Base-by-base conservation (phyloP, 441 rosid species). In the Oxalis stricta region DNA sequence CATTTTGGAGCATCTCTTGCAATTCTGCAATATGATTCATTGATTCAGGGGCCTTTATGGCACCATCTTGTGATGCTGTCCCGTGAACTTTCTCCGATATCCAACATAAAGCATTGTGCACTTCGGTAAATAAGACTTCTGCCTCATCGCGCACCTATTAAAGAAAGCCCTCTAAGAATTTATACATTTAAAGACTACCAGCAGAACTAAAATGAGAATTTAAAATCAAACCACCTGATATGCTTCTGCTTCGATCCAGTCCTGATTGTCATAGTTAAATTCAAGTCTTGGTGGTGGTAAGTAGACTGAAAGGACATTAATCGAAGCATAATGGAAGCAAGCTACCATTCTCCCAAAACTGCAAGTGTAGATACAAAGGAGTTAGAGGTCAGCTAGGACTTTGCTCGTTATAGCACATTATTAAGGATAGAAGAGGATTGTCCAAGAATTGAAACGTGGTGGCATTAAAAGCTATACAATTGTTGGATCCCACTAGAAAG, bases 341-440 rank as follows among this genome's bases (percentile, higher is more conserved):
- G 91, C 91, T 19, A 77, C 81, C 83, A 71, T 81, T 50, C 57
- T 63, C 45, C 86, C 86, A 41, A 75, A 81, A 58, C 91, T 81
- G 69, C 61, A 70, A 18, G 28, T 18, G 18, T 34, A 22, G 16
- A 51, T 53, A 48, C 22, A 50, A 52, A 16, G 19, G 45, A 43
- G 55, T 45, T 29, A 66, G 63, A 60, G 22, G 55, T 48, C 17
- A 59, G 35, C 24, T 51, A 8, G 34, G 30, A 34, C 38, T 34
- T 35, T 16, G 12, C 37, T 19, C 17, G 32, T 31, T 16, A 6
- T 8, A 26, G 31, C 8, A 26, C 10, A 26, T 24, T 4, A 24
- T 24, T 4, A 4, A 24, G 8, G 28, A 26, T 26, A 24, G 4
- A 3, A 24, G 28, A 26, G 10, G 31, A 1, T 26, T 26, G 8